phyloP scores from a whole-genome alignment of 208 protist species.

The Crithidia bombi region DNA sequence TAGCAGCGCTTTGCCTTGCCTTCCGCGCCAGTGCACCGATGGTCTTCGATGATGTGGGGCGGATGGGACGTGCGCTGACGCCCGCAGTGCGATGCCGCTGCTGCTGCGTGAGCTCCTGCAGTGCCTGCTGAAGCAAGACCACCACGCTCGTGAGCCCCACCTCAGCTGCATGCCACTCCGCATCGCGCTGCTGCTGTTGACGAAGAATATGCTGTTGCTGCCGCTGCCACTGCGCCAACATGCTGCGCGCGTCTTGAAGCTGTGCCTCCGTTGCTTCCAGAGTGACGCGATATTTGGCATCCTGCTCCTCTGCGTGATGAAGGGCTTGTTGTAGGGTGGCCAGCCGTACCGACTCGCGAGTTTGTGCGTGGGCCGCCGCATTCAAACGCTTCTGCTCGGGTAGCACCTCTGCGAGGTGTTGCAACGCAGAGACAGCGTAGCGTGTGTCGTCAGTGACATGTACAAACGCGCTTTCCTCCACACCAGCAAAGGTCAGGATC shows the following conservation, averaged over 20 bases:
- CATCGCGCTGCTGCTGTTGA: slow-evolving; percentile 6
- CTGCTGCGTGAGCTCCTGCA: slow-evolving; percentile 9
- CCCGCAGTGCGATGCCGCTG: too few relatives aligned
- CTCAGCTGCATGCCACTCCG: neutral
- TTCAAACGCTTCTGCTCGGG: neutral
- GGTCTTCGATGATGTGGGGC: too few relatives aligned
- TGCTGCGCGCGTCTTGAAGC: slow-evolving; percentile 1
- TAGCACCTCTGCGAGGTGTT: neutral
- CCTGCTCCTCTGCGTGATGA: slow-evolving; percentile 3
- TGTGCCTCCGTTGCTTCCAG: slow-evolving; percentile 18
- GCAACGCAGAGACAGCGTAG: neutral
- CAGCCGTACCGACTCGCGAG: neutral
- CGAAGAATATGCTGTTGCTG: neutral
- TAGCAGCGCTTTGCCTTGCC: too few relatives aligned
- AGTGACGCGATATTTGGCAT: neutral
- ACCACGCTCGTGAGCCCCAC: slow-evolving; percentile 1
- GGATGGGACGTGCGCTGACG: too few relatives aligned
- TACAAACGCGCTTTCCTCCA: neutral
- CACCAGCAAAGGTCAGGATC: neutral
- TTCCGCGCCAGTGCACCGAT: too few relatives aligned
- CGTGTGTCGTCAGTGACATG: neutral
- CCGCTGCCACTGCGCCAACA: slow-evolving; percentile 17
- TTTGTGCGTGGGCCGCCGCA: neutral
- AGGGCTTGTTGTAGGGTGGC: slow-evolving; percentile 19
- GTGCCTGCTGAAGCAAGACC: neutral